Percentiles rank a stretch among this genome's conserved stretches.
Evolutionary conservation across 192 early-diverging fungal genomes (phyloP).

Genomic region (Backusella macrospora): DNA sequence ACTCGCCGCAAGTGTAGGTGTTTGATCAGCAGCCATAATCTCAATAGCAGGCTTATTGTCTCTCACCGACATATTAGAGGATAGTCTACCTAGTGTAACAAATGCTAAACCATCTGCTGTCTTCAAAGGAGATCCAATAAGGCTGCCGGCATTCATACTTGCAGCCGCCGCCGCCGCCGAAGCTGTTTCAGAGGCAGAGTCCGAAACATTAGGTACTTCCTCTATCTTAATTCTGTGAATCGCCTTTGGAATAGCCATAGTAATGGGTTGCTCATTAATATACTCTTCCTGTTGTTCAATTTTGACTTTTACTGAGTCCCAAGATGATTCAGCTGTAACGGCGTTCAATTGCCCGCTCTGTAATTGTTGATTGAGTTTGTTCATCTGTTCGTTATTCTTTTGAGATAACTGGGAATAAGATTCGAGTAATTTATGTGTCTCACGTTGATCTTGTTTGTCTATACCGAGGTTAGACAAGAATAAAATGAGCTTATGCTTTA

Average conservation of each 20-base stretch:
- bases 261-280: not conserved
- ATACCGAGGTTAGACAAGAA: not conserved
- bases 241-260: not conserved
- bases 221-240: not conserved
- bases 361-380: slow-evolving; percentile 7
- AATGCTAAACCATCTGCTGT: slow-evolving; percentile 22
- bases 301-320: not conserved
- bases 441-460: not conserved
- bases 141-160: slow-evolving; percentile 29
- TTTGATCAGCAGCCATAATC: slow-evolving; percentile 24
- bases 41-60: slow-evolving; percentile 25
- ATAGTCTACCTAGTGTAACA: slow-evolving; percentile 22
- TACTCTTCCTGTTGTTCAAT: not conserved
- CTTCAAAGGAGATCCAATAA: slow-evolving; percentile 18
- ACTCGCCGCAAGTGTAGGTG: slow-evolving; percentile 2
- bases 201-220: not conserved
- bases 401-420: slow-evolving; percentile 39
- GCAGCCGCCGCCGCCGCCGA: slow-evolving; percentile 18
- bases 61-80: slow-evolving; percentile 15
- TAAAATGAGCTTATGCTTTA: not conserved
- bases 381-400: slow-evolving; percentile 17
- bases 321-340: not conserved
- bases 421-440: slow-evolving; percentile 38
- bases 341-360: not conserved
- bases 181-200: not conserved